Conservation (phyloP, 495 filamentous ascomycete species). For the Lophium mytilinum region DNA sequence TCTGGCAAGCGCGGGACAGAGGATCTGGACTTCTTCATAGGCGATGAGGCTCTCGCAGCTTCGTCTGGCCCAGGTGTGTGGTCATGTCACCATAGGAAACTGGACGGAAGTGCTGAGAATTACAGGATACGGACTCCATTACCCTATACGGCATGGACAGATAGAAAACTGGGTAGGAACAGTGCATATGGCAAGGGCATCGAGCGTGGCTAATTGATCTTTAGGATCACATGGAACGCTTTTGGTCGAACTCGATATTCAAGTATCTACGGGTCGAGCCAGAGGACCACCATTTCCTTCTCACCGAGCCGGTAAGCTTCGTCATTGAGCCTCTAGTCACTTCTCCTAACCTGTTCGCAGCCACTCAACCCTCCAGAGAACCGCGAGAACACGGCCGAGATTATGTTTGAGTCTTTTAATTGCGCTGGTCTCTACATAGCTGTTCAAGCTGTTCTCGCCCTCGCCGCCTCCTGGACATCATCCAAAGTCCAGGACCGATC, state of each 20-base stretch:
- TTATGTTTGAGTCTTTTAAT: slow-evolving; percentile 99
- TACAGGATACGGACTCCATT: slow-evolving; percentile 85
- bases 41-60: slow-evolving; percentile 86
- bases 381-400: slow-evolving; percentile 97
- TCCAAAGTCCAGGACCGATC: slow-evolving; percentile 95
- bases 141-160: slow-evolving; percentile 94
- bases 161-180: slow-evolving; percentile 85
- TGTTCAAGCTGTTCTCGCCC: slow-evolving; percentile 91
- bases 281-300: slow-evolving; percentile 95
- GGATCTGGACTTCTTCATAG: slow-evolving; percentile 97
- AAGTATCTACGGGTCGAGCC: slow-evolving; percentile 97
- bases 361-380: slow-evolving; percentile 97
- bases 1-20: slow-evolving; percentile 92
- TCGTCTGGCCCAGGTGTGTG: slow-evolving; percentile 67
- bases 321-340: slow-evolving; percentile 1
- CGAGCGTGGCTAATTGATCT: slow-evolving; percentile 5
- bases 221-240: slow-evolving; percentile 95
- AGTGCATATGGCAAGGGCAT: neutral
- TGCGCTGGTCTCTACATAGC: slow-evolving; percentile 98
- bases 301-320: slow-evolving; percentile 80
- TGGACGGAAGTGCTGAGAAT: slow-evolving; percentile 23
- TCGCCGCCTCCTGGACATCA: slow-evolving; percentile 96
- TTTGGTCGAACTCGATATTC: slow-evolving; percentile 99
- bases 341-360: slow-evolving; percentile 37
- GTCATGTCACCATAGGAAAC: neutral